Evolutionary conservation across 805 yeast genomes (phyloP).

Genomic region (Debaryomyces maramus): DNA sequence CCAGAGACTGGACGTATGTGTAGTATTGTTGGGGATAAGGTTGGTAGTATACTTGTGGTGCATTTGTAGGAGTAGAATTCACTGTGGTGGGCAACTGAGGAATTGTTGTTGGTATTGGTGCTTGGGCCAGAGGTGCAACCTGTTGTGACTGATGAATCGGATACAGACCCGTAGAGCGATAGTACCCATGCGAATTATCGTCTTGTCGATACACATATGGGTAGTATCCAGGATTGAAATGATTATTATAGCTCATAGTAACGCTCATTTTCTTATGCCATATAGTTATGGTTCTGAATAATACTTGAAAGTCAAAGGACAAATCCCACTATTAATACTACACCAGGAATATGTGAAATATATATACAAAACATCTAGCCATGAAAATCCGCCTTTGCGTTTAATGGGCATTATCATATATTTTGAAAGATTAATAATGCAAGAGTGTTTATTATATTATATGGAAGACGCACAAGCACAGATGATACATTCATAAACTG

Average conservation of each 20-base stretch:
- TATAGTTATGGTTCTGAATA: too few relatives aligned
- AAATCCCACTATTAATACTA: background rate
- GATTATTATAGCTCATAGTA: background rate
- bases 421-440: background rate
- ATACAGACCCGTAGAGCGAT: slow-evolving; percentile 3
- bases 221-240: background rate
- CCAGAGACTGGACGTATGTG: slow-evolving; percentile 1
- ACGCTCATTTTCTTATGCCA: background rate
- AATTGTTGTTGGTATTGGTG: background rate
- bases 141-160: background rate
- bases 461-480: too few relatives aligned
- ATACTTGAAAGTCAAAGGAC: too few relatives aligned
- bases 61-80: background rate
- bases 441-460: background rate
- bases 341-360: background rate
- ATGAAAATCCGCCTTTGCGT: background rate
- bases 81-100: background rate
- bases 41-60: slow-evolving; percentile 3
- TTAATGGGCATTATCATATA: background rate
- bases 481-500: too few relatives aligned
- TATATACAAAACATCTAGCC: background rate
- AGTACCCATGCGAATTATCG: background rate
- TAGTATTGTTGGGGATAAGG: slow-evolving; percentile 3
- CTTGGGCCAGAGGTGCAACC: background rate
- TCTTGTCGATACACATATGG: background rate